phyloP scores from a whole-genome alignment of 2,329 filamentous ascomycete genomes.

The Botrytis byssoidea region DNA sequence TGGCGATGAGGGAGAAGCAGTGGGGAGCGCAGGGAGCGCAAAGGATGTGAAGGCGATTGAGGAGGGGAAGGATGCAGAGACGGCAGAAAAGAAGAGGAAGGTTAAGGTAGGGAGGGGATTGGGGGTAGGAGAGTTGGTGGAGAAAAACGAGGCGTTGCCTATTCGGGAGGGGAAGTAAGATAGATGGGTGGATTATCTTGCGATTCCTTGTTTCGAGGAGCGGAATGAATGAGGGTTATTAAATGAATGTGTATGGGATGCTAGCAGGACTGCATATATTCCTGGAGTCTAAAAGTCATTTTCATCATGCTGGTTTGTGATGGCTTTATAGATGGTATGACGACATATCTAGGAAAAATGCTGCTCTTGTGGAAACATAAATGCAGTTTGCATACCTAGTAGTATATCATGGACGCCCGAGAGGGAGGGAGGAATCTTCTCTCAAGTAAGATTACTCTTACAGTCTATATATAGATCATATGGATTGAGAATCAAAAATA shows the following conservation, averaged over 20 bases:
- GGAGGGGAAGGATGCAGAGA: conserved; percentile 61
- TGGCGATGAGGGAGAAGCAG: conserved; percentile 63
- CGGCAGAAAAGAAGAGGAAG: conserved; percentile 66
- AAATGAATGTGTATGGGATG: background rate
- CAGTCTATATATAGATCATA: background rate
- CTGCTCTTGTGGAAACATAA: background rate
- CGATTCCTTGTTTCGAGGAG: background rate
- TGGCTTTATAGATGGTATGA: background rate
- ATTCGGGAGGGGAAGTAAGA: background rate
- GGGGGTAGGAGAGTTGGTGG: conserved; percentile 76
- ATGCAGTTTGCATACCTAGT: background rate
- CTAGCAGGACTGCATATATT: background rate
- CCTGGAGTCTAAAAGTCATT: conserved; percentile 14
- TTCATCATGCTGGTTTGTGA: background rate
- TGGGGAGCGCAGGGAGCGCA: conserved; percentile 61
- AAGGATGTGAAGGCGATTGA: conserved; percentile 51
- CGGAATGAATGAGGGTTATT: background rate
- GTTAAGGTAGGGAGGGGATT: conserved; percentile 79
- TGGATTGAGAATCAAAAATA: background rate
- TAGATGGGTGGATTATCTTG: background rate
- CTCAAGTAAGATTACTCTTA: background rate
- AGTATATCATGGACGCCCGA: background rate
- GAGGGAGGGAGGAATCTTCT: background rate
- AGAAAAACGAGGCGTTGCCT: conserved; percentile 56
- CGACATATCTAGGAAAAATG: background rate